Evolutionary conservation across 2,329 filamentous ascomycete species (phyloP), one percentile per base, ranked within the genome.

Genomic region (Aspergillus quadrilineatus): DNA sequence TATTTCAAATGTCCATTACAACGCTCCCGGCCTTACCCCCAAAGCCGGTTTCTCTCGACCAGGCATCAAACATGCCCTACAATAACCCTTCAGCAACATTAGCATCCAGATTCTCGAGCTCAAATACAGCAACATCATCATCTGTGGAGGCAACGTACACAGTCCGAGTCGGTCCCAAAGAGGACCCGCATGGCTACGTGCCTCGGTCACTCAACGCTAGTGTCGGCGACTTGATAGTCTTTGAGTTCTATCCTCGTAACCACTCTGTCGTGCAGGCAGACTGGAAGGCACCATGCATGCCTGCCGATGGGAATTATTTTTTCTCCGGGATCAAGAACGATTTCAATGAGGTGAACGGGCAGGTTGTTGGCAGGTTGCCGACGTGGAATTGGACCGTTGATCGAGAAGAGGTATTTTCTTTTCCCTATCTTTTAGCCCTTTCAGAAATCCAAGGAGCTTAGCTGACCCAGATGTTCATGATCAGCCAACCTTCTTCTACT

Each of bases 401-500:
- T 63, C 77, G 85, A 60, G 86, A 85, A 0, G 71, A 81, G 60
- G 71, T 73, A 66, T 39, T 54, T 39, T 17, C 29, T 9, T 29
- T 8, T 39, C 26, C 26, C 7, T 5, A n/a, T 3, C 12, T 22
- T 14, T 17, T 14, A 15, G n/a, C 29, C 4, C 2, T 14, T 28
- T 10, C 32, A 9, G 50, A 4, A 43, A 9, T 60, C 5, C n/a
- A 30, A 6, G 3, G 15, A 10, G 30, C 4, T 32, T 60, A 15
- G 57, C 44, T 44, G 28, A 36, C 34, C 12, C 28, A 22, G 17
- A 3, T 12, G 8, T 14, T 29, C 22, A 8, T 6, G n/a, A 9
- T 14, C 34, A 73, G 22, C 86, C 88, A 0, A 81, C 86, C 14
- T 89, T 87, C 69, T 89, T 83, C 70, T 90, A 90, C 69, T 90